phyloP scores from a whole-genome alignment of 2,329 filamentous ascomycete species.

The Cadophora malorum region DNA sequence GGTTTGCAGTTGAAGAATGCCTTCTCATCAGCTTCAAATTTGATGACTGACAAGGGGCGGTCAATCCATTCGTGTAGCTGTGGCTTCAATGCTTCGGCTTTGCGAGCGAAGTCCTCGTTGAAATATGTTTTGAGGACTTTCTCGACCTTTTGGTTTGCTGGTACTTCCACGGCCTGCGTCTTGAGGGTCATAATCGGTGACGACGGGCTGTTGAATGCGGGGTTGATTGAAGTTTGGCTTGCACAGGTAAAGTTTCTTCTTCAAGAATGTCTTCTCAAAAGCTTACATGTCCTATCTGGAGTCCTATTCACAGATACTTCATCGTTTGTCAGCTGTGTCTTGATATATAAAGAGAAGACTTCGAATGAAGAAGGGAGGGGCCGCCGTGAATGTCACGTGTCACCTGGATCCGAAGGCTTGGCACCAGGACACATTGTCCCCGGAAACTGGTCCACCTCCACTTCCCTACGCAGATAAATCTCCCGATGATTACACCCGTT shows the following conservation, averaged over 20 bases:
- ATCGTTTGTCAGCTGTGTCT: too few relatives aligned
- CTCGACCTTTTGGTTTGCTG: slow-evolving; percentile 34
- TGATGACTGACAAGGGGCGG: slow-evolving; percentile 32
- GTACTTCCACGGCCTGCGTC: slow-evolving; percentile 22
- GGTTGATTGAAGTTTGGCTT: background rate
- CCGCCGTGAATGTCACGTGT: background rate
- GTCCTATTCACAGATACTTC: background rate
- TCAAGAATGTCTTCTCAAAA: background rate
- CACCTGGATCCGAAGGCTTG: background rate
- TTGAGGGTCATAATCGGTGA: background rate
- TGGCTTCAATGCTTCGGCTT: slow-evolving; percentile 28
- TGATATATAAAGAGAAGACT: too few relatives aligned
- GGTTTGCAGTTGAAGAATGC: slow-evolving; percentile 38
- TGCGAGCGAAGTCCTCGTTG: slow-evolving; percentile 29
- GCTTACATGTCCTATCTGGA: background rate
- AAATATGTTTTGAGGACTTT: slow-evolving; percentile 23
- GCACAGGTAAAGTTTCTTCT: background rate
- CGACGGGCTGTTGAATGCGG: background rate
- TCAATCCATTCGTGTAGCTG: slow-evolving; percentile 30
- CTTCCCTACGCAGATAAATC: background rate
- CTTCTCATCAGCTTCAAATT: slow-evolving; percentile 35
- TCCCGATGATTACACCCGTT: background rate
- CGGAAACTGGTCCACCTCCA: background rate
- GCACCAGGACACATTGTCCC: background rate
- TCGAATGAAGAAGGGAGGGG: too few relatives aligned